Conservation (phyloP, 768 basidiomycete species). For the Saitozyma podzolica region DNA sequence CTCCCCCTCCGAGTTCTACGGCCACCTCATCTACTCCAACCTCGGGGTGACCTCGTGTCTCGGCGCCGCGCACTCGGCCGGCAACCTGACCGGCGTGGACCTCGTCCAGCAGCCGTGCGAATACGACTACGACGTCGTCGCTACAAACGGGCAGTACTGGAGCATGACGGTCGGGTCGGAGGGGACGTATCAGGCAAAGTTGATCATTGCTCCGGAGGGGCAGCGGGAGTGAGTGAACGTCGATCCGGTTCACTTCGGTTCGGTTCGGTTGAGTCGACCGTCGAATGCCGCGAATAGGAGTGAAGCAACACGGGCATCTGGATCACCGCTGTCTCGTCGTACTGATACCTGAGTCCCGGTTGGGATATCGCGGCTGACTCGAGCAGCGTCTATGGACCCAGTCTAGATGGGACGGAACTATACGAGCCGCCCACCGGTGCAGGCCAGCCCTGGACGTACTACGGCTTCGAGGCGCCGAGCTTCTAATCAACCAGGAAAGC, state of each 20-base stretch:
- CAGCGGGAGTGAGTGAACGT: no score
- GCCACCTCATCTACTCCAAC: conserved; percentile 21
- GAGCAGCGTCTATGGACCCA: conserved; percentile 14
- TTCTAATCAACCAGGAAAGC: neutral
- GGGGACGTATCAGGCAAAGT: no score
- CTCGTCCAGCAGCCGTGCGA: conserved; percentile 5
- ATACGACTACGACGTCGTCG: conserved; percentile 20
- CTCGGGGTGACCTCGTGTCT: conserved; percentile 14
- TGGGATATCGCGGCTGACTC: no score
- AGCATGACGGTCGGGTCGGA: neutral
- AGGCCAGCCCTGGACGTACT: conserved; percentile 4
- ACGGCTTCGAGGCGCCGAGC: conserved; percentile 20
- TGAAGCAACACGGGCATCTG: no score
- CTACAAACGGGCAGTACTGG: conserved; percentile 17
- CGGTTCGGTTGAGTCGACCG: no score
- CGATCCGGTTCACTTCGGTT: no score
- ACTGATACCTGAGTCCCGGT: no score
- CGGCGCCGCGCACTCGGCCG: conserved; percentile 2
- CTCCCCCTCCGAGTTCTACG: conserved; percentile 18
- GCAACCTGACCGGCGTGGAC: neutral
- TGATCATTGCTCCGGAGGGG: neutral
- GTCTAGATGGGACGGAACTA: conserved; percentile 1
- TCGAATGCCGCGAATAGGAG: no score
- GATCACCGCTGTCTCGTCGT: no score
- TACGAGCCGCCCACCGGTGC: neutral